Conservation (phyloP, 768 basidiomycete species). For the Leccinum incarnatum region DNA sequence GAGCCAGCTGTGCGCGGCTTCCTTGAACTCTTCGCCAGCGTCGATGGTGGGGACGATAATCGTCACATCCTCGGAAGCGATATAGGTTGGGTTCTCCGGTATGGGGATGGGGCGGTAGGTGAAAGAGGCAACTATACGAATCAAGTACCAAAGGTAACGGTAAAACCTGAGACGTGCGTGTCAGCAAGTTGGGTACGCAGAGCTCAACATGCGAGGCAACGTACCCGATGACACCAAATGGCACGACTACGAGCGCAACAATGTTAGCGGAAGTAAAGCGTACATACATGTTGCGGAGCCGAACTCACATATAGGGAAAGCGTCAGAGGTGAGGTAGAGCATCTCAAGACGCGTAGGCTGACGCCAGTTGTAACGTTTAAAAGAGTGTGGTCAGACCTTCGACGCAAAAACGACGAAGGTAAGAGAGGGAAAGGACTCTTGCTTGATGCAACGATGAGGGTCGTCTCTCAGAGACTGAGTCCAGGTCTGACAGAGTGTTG, state of each 20-base stretch:
- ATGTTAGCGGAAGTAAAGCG: slow-evolving; percentile 1
- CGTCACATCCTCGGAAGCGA: slow-evolving; percentile 90
- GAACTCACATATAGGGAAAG: slow-evolving; percentile 84
- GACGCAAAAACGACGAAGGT: slow-evolving; percentile 10
- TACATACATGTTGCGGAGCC: not conserved
- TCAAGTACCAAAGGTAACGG: slow-evolving; percentile 90
- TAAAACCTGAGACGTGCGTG: slow-evolving; percentile 60
- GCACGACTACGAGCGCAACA: slow-evolving; percentile 59
- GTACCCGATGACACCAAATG: slow-evolving; percentile 86
- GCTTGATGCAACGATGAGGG: not conserved
- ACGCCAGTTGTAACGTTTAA: slow-evolving; percentile 1
- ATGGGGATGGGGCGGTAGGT: slow-evolving; percentile 87
- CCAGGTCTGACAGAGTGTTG: not conserved
- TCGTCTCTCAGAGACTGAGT: not conserved
- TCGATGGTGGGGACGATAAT: slow-evolving; percentile 97
- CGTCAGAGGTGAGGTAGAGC: slow-evolving; percentile 89
- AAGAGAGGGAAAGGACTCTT: not conserved
- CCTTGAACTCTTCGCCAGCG: slow-evolving; percentile 93
- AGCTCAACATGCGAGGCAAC: slow-evolving; percentile 16
- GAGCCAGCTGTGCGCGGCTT: slow-evolving; percentile 90
- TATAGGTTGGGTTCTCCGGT: slow-evolving; percentile 87
- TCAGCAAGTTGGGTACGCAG: slow-evolving; percentile 1
- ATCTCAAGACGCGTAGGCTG: slow-evolving; percentile 35
- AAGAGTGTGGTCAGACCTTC: slow-evolving; percentile 13
- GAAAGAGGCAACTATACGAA: slow-evolving; percentile 74